phyloP scores from a whole-genome alignment of 768 basidiomycete species.

The Boletus coccyginus region DNA sequence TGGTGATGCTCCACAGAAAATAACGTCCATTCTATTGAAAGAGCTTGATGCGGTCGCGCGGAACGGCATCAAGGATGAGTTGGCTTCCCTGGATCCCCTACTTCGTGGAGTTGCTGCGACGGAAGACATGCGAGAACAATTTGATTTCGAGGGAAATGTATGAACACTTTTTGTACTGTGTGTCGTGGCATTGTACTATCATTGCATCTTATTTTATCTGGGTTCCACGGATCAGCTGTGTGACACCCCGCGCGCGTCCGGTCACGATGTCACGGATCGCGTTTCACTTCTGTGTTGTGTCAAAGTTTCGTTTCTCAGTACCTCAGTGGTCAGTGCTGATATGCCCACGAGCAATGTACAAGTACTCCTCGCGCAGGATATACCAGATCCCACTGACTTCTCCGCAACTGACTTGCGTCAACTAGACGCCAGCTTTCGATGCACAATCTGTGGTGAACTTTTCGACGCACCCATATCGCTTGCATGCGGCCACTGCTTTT shows the following conservation, averaged over 20 bases:
- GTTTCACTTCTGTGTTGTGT: neutral
- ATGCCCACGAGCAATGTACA: conserved; percentile 32
- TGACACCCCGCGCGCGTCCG: conserved; percentile 20
- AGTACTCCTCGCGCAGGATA: conserved; percentile 32
- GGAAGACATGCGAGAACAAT: conserved; percentile 39
- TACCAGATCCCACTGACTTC: conserved; percentile 73
- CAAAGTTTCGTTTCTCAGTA: neutral
- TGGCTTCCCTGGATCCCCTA: conserved; percentile 77
- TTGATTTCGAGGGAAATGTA: conserved; percentile 42
- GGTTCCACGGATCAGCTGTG: neutral
- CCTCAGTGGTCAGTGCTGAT: neutral
- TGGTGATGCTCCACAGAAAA: conserved; percentile 57
- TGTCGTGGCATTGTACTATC: conserved; percentile 25
- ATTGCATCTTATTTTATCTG: conserved; percentile 8
- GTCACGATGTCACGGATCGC: conserved; percentile 25
- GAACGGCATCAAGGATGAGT: conserved; percentile 77
- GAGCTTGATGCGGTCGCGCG: conserved; percentile 83
- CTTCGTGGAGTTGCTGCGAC: conserved; percentile 53
- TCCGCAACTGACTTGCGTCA: conserved; percentile 54
- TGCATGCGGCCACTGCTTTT: conserved; percentile 79
- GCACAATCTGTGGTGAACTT: conserved; percentile 73
- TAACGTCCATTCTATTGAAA: conserved; percentile 73
- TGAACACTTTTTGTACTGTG: conserved; percentile 16
- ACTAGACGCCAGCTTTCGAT: conserved; percentile 66
- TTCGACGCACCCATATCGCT: conserved; percentile 73